Percentiles rank a stretch among this genome's conserved stretches.
Conservation (phyloP, 345 rosid species). For the Mallotus nudiflorus region DNA sequence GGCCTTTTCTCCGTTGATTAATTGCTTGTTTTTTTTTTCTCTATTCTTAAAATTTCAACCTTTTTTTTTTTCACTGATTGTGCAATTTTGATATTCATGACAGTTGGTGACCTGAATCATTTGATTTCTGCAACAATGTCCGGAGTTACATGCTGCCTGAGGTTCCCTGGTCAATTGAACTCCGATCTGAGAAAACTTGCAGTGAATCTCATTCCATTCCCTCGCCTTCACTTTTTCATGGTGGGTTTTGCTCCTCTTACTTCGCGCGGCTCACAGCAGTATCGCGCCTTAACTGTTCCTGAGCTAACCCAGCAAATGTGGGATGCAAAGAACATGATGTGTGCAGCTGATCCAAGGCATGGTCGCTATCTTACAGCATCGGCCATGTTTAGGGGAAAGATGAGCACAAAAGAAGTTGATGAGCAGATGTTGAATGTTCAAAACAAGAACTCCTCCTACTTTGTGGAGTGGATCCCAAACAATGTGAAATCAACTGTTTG, state of each 20-base stretch:
- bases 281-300: conserved; percentile 27
- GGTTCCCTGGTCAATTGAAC: conserved; percentile 35
- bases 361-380: conserved; percentile 32
- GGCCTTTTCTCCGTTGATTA: neutral
- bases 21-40: neutral
- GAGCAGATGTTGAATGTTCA: conserved; percentile 37
- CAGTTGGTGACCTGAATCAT: conserved; percentile 35
- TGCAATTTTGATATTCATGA: neutral
- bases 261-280: conserved; percentile 33
- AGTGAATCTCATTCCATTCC: conserved; percentile 32
- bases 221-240: conserved; percentile 38
- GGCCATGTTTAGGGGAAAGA: conserved; percentile 33
- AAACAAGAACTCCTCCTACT: conserved; percentile 34
- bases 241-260: conserved; percentile 36
- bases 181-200: conserved; percentile 32
- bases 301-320: conserved; percentile 38
- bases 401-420: conserved; percentile 31
- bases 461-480: conserved; percentile 35
- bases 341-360: conserved; percentile 31
- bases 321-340: conserved; percentile 37
- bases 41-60: too few species aligned
- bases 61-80: neutral
- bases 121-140: conserved; percentile 35
- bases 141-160: conserved; percentile 35
- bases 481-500: conserved; percentile 35